These are phyloP conservation scores for Candida tunisiensis DNA, from an alignment of 1,139 yeast species.

Conservation along the genomic window DNA sequence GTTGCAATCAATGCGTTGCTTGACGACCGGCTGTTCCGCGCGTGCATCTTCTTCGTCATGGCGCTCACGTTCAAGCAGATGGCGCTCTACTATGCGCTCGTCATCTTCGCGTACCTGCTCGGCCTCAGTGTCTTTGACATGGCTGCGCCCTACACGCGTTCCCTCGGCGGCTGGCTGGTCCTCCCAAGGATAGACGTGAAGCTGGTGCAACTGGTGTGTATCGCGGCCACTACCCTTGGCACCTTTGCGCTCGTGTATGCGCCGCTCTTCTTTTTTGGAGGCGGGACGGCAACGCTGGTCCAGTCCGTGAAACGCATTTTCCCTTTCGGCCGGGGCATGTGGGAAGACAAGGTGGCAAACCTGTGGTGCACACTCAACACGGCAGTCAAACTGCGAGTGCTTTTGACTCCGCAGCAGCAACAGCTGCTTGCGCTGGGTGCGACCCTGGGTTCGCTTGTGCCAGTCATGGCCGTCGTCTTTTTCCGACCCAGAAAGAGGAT, in stretches of 20 bases:
- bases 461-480: conserved; percentile 41
- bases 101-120: conserved; percentile 61
- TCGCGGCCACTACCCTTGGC: conserved; percentile 44
- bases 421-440: conserved; percentile 43
- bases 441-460: conserved; percentile 52
- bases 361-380: conserved; percentile 90
- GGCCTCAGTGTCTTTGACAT: conserved; percentile 18
- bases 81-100: conserved; percentile 88
- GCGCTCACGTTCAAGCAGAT: conserved; percentile 84
- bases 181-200: no score
- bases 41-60: conserved; percentile 66
- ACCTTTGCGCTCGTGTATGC: conserved; percentile 36
- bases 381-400: conserved; percentile 46
- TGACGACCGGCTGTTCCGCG: conserved; percentile 26
- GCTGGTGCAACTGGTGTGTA: conserved; percentile 37
- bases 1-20: conserved; percentile 50
- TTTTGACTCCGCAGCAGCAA: conserved; percentile 40
- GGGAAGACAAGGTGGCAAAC: conserved; percentile 95
- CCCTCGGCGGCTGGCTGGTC: no score
- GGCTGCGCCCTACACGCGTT: conserved; percentile 24
- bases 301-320: conserved; percentile 51
- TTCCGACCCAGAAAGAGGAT: conserved; percentile 27
- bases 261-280: conserved; percentile 43
- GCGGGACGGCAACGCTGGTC: conserved; percentile 19
- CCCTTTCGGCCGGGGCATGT: conserved; percentile 88